Conservation (phyloP, 768 basidiomycete genomes). For the Russula sp. region DNA sequence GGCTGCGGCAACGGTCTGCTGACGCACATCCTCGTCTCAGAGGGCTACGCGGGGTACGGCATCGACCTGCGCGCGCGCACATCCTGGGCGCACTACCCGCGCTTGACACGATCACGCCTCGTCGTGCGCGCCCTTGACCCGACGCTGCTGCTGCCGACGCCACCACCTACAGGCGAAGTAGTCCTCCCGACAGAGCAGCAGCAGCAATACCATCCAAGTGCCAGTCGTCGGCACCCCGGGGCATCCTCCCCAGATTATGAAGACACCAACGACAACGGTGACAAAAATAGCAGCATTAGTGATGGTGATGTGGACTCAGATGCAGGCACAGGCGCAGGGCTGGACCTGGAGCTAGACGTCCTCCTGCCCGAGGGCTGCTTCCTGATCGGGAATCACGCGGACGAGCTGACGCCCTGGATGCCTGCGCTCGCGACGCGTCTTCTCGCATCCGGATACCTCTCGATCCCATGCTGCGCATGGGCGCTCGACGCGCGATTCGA, state of each 20-base stretch:
- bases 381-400: constrained; percentile 91
- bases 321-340: neutral
- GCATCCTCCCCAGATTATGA: neutral
- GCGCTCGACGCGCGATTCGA: constrained; percentile 61
- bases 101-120: constrained; percentile 50
- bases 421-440: constrained; percentile 68
- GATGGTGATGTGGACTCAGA: neutral
- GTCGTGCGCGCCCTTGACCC: constrained; percentile 71
- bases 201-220: neutral
- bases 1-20: constrained; percentile 95
- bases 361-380: constrained; percentile 47
- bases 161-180: neutral
- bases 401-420: constrained; percentile 94
- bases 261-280: neutral
- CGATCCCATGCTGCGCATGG: constrained; percentile 92
- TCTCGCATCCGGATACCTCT: constrained; percentile 59
- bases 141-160: constrained; percentile 18
- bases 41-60: constrained; percentile 81
- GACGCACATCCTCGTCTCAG: constrained; percentile 74
- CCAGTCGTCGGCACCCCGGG: neutral
- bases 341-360: constrained; percentile 9
- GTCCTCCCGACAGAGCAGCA: neutral
- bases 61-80: constrained; percentile 79
- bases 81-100: constrained; percentile 79
- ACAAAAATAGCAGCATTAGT: neutral